Base-by-base conservation (phyloP, 116 monocot species). In the Trichopus zeylanicus region DNA sequence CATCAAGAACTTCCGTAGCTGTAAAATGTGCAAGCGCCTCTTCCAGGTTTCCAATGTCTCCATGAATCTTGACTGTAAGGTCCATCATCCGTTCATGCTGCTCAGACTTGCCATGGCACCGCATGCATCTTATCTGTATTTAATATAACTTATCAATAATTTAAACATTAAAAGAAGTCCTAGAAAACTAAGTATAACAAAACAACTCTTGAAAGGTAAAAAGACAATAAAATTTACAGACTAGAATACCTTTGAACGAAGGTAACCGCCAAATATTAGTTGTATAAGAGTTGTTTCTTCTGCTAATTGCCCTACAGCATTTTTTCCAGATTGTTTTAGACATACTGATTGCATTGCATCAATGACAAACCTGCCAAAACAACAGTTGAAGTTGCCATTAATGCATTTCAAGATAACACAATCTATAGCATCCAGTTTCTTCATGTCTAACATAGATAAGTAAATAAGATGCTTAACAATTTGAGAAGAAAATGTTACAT, bases 181-280 rank as follows among this genome's bases (percentile, higher is more conserved):
- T n/a, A n/a, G 0, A 9, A 18, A n/a, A n/a, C 2, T 3, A 42
- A n/a, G 32, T 8, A 33, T 42, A n/a, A 15, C n/a, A 12, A n/a
- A 12, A 42, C n/a, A 42, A n/a, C n/a, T 13, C 13, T 42, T n/a
- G n/a, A 4, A 42, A 42, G 18, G 3, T 3, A 10, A 42, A n/a
- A 13, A 16, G 13, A 42, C 1, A 42, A n/a, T n/a, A n/a, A n/a
- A n/a, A n/a, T n/a, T n/a, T n/a, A n/a, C n/a, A n/a, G n/a, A n/a
- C n/a, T n/a, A n/a, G n/a, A n/a, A n/a, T 32, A 91, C 99, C 92
- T 83, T 99, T 30, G 99, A 99, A 27, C 68, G 78, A 62, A 99
- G 78, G 64, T 88, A 92, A 55, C 99, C 99, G 58, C 92, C 99
- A 83, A 99, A 99, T 9, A 70, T 99, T 54, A 92, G 63, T 57